Evolutionary conservation across 192 early-diverging fungal species (phyloP).

Genomic region (Gigaspora rosea): DNA sequence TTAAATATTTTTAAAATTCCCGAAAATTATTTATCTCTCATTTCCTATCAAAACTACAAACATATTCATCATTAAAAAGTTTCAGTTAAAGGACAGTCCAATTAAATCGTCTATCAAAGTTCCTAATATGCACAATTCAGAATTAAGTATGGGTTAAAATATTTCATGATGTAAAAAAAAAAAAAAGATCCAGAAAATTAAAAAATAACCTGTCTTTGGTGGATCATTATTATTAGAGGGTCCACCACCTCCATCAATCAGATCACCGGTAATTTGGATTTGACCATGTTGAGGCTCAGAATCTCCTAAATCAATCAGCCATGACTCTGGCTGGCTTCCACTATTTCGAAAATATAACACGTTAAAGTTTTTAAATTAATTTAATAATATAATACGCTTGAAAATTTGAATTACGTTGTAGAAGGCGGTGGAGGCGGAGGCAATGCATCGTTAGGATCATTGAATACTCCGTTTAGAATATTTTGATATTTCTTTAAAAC

Average conservation of each 20-base stretch:
- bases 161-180: background rate
- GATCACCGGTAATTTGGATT: slow-evolving; percentile 4
- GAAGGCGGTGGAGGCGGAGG: background rate
- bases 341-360: too few species aligned
- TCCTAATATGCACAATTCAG: background rate
- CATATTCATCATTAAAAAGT: too few species aligned
- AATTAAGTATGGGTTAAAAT: background rate
- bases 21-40: too few species aligned
- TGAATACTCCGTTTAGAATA: slow-evolving; percentile 49
- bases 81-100: slow-evolving; percentile 8
- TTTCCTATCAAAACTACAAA: too few species aligned
- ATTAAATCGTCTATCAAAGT: slow-evolving; percentile 22
- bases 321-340: background rate
- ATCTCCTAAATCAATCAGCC: slow-evolving; percentile 1
- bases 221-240: background rate
- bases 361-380: background rate
- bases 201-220: background rate
- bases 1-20: too few species aligned
- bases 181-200: background rate
- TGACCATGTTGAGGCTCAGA: background rate
- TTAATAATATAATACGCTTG: background rate
- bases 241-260: background rate
- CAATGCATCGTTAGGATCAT: background rate
- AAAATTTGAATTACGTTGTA: slow-evolving; percentile 1
- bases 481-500: slow-evolving; percentile 73